These are phyloP conservation scores for Colletotrichum tropicale DNA, from an alignment of 2,329 filamentous ascomycete species.

Conservation along the genomic window DNA sequence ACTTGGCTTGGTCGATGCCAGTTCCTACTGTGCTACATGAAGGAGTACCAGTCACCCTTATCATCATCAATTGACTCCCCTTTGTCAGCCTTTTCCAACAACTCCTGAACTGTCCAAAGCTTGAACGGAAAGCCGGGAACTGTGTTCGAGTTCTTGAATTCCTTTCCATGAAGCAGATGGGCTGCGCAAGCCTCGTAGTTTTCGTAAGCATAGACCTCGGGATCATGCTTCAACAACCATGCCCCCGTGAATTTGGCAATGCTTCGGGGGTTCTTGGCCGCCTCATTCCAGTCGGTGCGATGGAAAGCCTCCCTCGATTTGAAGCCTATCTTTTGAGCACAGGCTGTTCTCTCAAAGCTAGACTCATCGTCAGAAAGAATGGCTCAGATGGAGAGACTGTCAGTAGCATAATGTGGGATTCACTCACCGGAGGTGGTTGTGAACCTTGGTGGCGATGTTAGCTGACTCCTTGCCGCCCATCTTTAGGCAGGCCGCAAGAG, in stretches of 20 bases:
- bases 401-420: not conserved
- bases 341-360: not conserved
- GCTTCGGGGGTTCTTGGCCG: not conserved
- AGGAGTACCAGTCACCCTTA: not conserved
- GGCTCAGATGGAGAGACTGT: not conserved
- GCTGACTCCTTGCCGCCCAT: not conserved
- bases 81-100: not conserved
- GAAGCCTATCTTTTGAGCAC: not conserved
- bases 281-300: not conserved
- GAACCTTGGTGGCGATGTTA: not conserved
- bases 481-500: constrained; percentile 31
- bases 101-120: not conserved
- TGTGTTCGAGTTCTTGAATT: not conserved
- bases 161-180: not conserved
- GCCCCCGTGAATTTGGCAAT: not conserved
- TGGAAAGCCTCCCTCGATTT: not conserved
- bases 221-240: not conserved
- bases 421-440: not conserved
- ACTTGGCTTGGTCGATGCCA: not conserved
- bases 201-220: not conserved
- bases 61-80: not conserved
- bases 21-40: not conserved
- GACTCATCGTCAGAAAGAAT: not conserved
- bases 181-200: not conserved
- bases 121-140: not conserved